Evolutionary conservation across 805 yeast species (phyloP).

Genomic region (Schizosaccharomyces pombe): DNA sequence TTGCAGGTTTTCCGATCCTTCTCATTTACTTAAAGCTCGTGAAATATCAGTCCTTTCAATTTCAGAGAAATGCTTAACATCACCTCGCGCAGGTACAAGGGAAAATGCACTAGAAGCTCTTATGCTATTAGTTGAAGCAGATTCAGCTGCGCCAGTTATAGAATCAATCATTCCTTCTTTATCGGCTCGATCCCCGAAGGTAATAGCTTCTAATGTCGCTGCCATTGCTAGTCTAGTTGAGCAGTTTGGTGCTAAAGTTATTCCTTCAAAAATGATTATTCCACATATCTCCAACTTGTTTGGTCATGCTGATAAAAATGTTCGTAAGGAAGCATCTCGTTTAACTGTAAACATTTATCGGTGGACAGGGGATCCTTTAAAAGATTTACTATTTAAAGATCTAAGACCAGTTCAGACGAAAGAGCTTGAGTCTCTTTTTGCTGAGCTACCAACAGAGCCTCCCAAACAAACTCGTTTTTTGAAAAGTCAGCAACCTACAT

Average conservation of each 20-base stretch:
- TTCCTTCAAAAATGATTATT: constrained; percentile 34
- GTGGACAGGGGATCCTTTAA: constrained; percentile 48
- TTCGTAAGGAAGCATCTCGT: constrained; percentile 52
- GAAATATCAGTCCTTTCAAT: constrained; percentile 20
- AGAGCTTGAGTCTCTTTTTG: constrained; percentile 52
- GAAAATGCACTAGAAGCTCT: constrained; percentile 39
- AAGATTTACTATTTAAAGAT: constrained; percentile 35
- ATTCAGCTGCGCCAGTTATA: constrained; percentile 38
- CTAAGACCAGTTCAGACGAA: constrained; percentile 83
- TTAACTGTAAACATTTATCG: constrained; percentile 46
- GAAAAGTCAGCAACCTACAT: constrained; percentile 27
- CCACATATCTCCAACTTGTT: constrained; percentile 43
- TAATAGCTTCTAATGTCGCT: constrained; percentile 41
- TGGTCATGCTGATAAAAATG: constrained; percentile 67
- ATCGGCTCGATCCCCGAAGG: constrained; percentile 46
- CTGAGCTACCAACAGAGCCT: constrained; percentile 18
- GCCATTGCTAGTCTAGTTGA: constrained; percentile 33
- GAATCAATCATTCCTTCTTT: constrained; percentile 43
- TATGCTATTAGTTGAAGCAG: constrained; percentile 35
- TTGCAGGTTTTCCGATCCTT: constrained; percentile 32
- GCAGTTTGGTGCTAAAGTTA: constrained; percentile 38
- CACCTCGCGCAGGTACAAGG: constrained; percentile 54
- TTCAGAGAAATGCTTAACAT: constrained; percentile 62
- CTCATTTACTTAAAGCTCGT: constrained; percentile 20
- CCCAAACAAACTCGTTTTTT: constrained; percentile 32